A percentile compares a stretch with the other conserved stretches of the same genome.
These are phyloP conservation scores for Corylus americana DNA, from an alignment of 306 rosid genomes.

Conservation along the genomic window DNA sequence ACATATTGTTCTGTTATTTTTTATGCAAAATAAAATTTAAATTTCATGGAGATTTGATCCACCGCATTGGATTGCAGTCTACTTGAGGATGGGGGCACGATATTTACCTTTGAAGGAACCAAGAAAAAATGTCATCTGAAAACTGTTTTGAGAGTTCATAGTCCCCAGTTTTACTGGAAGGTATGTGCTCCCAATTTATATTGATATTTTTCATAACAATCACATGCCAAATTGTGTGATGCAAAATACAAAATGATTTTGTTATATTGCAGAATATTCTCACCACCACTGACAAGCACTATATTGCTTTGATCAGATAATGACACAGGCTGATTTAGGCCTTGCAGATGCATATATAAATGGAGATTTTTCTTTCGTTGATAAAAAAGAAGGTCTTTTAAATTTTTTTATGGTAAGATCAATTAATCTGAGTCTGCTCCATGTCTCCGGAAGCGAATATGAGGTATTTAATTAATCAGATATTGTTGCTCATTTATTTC, in stretches of 20 bases:
- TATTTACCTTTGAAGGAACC: conserved; percentile 77
- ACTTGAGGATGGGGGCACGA: conserved; percentile 89
- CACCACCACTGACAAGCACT: conserved; percentile 3
- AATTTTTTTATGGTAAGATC: conserved; percentile 59
- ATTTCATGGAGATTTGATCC: neutral
- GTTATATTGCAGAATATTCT: neutral
- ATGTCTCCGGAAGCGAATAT: neutral
- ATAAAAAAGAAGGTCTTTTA: conserved; percentile 72
- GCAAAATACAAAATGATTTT: neutral
- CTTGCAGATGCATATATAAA: conserved; percentile 88
- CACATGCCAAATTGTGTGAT: neutral
- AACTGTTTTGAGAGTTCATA: conserved; percentile 59
- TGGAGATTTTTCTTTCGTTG: conserved; percentile 77
- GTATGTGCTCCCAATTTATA: conserved; percentile 30
- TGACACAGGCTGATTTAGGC: conserved; percentile 95
- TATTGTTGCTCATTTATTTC: conserved; percentile 17
- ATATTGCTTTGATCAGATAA: conserved; percentile 53
- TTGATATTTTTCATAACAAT: neutral
- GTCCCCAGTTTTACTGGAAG: conserved; percentile 95
- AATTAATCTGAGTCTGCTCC: neutral
- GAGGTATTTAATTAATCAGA: neutral
- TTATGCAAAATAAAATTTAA: conserved; percentile 5
- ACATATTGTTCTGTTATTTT: neutral
- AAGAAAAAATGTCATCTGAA: conserved; percentile 40
- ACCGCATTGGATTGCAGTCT: conserved; percentile 45